Conservation (phyloP, 2,329 filamentous ascomycete species). For the Aspergillus fructus region DNA sequence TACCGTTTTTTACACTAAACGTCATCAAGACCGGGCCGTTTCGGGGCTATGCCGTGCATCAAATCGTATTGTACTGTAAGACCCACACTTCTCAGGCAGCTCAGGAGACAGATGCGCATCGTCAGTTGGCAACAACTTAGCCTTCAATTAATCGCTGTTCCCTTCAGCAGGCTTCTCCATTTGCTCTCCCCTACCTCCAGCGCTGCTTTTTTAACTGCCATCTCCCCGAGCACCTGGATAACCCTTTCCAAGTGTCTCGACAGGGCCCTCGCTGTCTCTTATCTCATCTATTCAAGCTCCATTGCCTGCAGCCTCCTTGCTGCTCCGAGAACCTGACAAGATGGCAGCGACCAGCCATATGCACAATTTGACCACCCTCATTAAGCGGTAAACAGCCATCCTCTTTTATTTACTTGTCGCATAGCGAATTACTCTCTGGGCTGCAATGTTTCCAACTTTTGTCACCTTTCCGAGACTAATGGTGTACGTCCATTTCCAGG, state of each 20-base stretch:
- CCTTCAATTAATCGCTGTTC: conserved; percentile 9
- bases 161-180: background rate
- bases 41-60: background rate
- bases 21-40: conserved; percentile 14
- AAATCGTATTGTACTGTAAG: conserved; percentile 22
- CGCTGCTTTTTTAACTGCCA: background rate
- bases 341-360: conserved; percentile 78
- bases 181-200: background rate
- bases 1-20: conserved; percentile 19
- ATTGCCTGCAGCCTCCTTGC: conserved; percentile 9
- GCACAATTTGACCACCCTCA: conserved; percentile 94
- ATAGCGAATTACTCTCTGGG: too few species aligned
- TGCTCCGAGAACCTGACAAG: conserved; percentile 18
- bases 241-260: background rate
- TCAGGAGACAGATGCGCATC: conserved; percentile 21
- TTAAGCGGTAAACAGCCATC: conserved; percentile 76
- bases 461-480: conserved; percentile 25
- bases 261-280: background rate
- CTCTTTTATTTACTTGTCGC: background rate
- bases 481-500: conserved; percentile 59
- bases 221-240: background rate
- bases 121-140: conserved; percentile 16
- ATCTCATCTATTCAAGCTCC: conserved; percentile 50
- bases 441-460: background rate
- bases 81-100: conserved; percentile 22